A percentile compares a stretch with the other conserved stretches of the same genome.
Conservation (phyloP, 2,329 filamentous ascomycete genomes). For the Lanzia echinophila region DNA sequence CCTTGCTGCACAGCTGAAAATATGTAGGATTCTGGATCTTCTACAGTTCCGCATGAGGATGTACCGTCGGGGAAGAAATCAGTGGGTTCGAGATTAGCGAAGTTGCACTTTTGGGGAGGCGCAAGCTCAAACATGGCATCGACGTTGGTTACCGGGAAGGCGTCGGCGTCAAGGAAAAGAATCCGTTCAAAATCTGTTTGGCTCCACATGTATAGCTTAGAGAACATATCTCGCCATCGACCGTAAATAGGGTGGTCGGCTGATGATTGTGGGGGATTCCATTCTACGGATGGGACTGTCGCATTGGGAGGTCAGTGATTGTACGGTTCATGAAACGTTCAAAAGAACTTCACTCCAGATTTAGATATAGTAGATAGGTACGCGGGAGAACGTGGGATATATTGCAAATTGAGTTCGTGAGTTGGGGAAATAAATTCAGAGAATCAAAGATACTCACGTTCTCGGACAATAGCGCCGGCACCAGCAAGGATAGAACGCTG, state of each 20-base stretch:
- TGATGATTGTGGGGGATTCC: slow-evolving; percentile 1
- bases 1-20: background rate
- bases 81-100: background rate
- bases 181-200: slow-evolving; percentile 12
- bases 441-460: background rate
- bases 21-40: background rate
- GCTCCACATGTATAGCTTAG: slow-evolving; percentile 16
- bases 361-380: too few relatives aligned
- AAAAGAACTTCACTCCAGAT: too few relatives aligned
- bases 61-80: background rate
- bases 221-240: slow-evolving; percentile 14
- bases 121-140: slow-evolving; percentile 14
- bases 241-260: background rate
- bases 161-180: slow-evolving; percentile 12
- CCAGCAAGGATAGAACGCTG: slow-evolving; percentile 10
- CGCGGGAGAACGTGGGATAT: too few relatives aligned
- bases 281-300: slow-evolving; percentile 7
- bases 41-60: background rate
- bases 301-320: too few relatives aligned
- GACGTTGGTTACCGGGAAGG: slow-evolving; percentile 13
- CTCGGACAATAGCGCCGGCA: slow-evolving; percentile 13
- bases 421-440: too few relatives aligned
- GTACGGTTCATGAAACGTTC: too few relatives aligned
- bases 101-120: slow-evolving; percentile 2
- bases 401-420: too few relatives aligned